These are phyloP conservation scores for Allium fistulosum DNA, from an alignment of 106 monocot genomes.

Conservation along the genomic window DNA sequence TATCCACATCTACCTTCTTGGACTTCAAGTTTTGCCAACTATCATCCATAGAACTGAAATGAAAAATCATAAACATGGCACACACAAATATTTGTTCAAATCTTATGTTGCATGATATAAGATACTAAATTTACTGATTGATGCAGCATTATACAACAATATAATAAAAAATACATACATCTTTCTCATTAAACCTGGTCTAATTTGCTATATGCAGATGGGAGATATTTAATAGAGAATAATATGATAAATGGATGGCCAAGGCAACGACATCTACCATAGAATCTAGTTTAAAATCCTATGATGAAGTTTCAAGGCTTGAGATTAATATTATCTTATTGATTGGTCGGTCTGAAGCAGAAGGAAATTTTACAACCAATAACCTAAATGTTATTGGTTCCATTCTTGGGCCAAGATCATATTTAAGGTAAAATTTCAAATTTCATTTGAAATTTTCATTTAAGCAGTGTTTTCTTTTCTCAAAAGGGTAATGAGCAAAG, in stretches of 20 bases:
- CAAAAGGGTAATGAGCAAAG: not conserved
- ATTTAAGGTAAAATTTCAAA: conserved; percentile 46
- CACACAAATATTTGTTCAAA: no score
- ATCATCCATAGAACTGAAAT: no score
- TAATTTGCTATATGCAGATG: conserved; percentile 23
- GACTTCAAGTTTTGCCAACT: no score
- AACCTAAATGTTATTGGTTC: conserved; percentile 53
- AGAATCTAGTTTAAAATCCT: conserved; percentile 45
- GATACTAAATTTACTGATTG: no score
- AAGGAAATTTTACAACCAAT: conserved; percentile 43
- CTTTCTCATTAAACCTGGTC: not conserved
- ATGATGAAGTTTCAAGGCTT: conserved; percentile 39
- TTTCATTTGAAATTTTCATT: not conserved
- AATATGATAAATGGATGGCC: conserved; percentile 75
- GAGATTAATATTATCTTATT: conserved; percentile 69
- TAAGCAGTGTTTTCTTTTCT: not conserved
- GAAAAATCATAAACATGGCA: no score
- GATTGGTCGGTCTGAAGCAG: conserved; percentile 66
- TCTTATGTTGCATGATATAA: no score
- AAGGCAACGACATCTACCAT: conserved; percentile 56
- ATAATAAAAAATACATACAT: no score
- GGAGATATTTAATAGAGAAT: conserved; percentile 53
- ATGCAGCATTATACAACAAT: no score
- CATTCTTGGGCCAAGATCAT: conserved; percentile 55
- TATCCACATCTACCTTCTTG: no score